Evolutionary conservation across 306 rosid species (phyloP), one percentile per base, ranked within the genome.

Genomic region (Cajanus cajan): DNA sequence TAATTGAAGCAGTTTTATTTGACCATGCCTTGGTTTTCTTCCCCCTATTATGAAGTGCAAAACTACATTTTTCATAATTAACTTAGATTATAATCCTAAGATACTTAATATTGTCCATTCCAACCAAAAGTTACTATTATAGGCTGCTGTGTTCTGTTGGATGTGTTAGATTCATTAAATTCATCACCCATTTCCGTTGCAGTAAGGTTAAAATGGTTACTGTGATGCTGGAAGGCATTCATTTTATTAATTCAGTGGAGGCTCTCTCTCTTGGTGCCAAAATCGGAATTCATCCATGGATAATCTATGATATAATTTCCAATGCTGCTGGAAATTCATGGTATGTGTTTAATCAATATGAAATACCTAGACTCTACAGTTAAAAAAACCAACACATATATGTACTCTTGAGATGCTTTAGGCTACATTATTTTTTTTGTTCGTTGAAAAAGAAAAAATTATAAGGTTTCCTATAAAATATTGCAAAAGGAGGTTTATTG

Each of bases 301-400:
- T 92, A 55, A 87, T 94, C 81, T 89, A 87, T 74, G 91, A 88
- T 82, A 94, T 94, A 73, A 92, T 94, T 84, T 94, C 98, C 74
- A 92, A 94, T 78, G 97, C 97, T 24, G 97, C 98, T 57, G 98
- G 98, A 79, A 94, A 85, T 85, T 94, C 98, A 61, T 94, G 98
- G 98, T 90, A 77, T 2, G 89, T 75, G 37, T n/a, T 75, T 43
- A 52, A 18, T 55, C 75, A 16, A 41, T 73, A 78, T 50, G 52
- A 81, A 61, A 25, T 65, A 51, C 51, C 62, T 39, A 43, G 51
- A 52, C 47, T 74, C 44, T 40, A 34, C 41, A 33, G 19, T 57
- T 65, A 54, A 73, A 41, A 58, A 58, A 34, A 33, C 58, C 31
- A 61, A 63, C 59, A 52, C 12, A 18, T 8, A 61, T 13, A 28